Evolutionary conservation across 176 grass and related monocot genomes (phyloP), one percentile per base, ranked within the genome.

Genomic region (Typha latifolia): DNA sequence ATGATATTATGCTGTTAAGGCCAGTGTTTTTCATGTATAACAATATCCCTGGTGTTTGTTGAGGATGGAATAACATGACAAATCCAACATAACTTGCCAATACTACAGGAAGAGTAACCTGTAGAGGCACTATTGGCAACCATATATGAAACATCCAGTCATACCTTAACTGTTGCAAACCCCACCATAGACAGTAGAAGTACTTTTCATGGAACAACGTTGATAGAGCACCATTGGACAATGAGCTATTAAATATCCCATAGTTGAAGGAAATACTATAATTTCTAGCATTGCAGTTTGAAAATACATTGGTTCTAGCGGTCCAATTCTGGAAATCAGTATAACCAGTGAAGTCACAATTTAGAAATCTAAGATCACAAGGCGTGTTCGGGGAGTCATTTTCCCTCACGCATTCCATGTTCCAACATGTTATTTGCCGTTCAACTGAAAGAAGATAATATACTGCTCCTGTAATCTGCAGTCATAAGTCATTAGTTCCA

Each of bases 111-210:
- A 43, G 37, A 43, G 8, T 43, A 43, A 9, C 9, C 37, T 43
- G 37, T 43, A 43, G 37, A 43, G 37, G 37, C 37, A 43, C 20
- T 21, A 59, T 9, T 19, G 53, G 53, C 12, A 15, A 7, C 8
- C 20, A 59, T 59, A 59, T 22, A 59, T 24, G 16, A 24, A 51
- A 61, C 5, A 66, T 15, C 7, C 14, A 50, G 32, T 67, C 32
- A 32, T 79, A 92, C 94, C 94, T 97, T 64, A 92, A 80, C 63
- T 89, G 89, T 71, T 89, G 67, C 56, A 97, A 82, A 47, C 85
- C 94, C 94, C 94, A 92, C 89, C 86, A 97, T 12, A 97, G 70
- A 73, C 89, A 92, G 66, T 69, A 92, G 57, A 97, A 89, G 49
- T 87, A 97, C 32, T 97, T 92, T 24, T 92, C 81, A 52, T 48